A percentile compares a stretch with the other conserved stretches of the same genome.
Conservation (phyloP, 202 grass and related monocot genomes). For the Miscanthus sacchariflorus region DNA sequence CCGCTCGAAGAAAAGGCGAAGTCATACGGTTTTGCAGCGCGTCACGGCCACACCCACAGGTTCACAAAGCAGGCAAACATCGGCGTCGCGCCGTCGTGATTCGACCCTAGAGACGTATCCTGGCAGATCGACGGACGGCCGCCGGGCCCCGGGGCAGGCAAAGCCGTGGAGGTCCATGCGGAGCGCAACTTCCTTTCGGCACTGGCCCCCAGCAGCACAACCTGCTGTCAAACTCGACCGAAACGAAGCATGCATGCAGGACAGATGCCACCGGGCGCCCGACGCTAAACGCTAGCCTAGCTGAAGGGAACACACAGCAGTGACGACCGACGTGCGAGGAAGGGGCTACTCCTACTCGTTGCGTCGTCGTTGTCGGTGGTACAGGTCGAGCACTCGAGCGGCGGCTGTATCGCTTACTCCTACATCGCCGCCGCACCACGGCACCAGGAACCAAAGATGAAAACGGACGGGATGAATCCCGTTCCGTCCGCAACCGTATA, state of each 20-base stretch:
- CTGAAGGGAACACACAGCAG: background rate
- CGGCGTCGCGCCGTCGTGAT: no score
- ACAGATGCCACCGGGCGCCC: background rate
- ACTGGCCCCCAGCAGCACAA: background rate
- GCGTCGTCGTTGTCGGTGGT: background rate
- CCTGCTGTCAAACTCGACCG: background rate
- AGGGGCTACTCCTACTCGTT: background rate
- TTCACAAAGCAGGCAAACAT: no score
- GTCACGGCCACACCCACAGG: background rate
- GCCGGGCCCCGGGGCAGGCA: no score
- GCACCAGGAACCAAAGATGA: background rate
- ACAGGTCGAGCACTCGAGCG: background rate
- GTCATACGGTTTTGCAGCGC: background rate
- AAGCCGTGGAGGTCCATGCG: conserved; percentile 24
- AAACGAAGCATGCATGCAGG: background rate
- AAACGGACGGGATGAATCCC: no score
- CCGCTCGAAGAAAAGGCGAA: background rate
- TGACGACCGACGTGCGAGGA: background rate
- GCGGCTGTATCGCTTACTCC: no score
- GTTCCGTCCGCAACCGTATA: no score
- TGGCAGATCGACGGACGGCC: background rate
- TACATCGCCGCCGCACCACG: no score
- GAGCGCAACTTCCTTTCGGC: conserved; percentile 28
- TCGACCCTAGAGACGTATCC: background rate
- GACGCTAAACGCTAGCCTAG: background rate